These are phyloP conservation scores for Neurospora sp. DNA, from an alignment of 495 filamentous ascomycete species.

Conservation along the genomic window DNA sequence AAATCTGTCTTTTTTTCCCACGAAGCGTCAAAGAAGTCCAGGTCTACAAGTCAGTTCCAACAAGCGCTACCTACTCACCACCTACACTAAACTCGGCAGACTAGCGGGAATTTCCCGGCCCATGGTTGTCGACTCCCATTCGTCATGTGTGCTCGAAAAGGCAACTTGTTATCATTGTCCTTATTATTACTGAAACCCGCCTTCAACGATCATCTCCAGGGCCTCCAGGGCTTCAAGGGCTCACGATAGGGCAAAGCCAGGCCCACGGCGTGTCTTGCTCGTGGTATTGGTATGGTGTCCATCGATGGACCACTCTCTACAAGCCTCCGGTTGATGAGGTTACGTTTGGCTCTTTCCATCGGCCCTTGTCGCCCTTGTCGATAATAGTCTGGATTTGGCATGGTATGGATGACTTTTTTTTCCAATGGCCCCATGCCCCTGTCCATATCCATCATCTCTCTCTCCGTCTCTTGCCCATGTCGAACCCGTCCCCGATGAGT, in stretches of 20 bases:
- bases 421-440: background rate
- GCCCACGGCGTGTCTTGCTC: background rate
- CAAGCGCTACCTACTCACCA: background rate
- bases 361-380: slow-evolving; percentile 4
- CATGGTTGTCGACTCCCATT: background rate
- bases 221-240: background rate
- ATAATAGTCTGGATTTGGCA: slow-evolving; percentile 1
- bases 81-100: background rate
- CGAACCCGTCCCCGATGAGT: background rate
- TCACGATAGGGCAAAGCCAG: background rate
- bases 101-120: background rate
- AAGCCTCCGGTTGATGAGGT: background rate
- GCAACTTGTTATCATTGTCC: background rate
- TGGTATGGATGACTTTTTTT: background rate
- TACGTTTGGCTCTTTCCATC: background rate
- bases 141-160: background rate
- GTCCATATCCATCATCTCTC: slow-evolving; percentile 3
- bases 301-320: background rate
- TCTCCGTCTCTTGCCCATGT: background rate
- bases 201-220: background rate
- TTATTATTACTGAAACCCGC: background rate
- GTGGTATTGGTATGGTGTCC: background rate
- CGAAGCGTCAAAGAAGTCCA: background rate
- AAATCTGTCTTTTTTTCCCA: background rate
- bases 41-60: background rate